phyloP scores from a whole-genome alignment of 2,329 filamentous ascomycete genomes.

The Berkeleyomyces rouxiae region DNA sequence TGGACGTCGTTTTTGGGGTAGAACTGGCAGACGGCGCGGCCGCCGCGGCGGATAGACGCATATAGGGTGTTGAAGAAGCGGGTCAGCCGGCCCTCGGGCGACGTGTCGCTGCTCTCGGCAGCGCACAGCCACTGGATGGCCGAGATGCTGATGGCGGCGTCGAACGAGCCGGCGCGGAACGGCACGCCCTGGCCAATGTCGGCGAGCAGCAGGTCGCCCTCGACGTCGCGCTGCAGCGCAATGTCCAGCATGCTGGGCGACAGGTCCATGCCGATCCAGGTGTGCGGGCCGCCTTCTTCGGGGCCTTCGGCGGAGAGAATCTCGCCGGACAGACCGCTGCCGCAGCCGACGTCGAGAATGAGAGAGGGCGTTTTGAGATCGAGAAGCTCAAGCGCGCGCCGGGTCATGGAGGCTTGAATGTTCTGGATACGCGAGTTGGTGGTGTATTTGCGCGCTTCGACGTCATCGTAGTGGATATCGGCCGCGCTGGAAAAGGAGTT shows the following conservation, averaged over 20 bases:
- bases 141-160: conserved; percentile 85
- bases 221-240: conserved; percentile 76
- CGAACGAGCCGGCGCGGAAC: conserved; percentile 81
- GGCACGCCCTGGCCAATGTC: conserved; percentile 94
- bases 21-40: conserved; percentile 87
- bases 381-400: conserved; percentile 82
- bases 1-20: conserved; percentile 94
- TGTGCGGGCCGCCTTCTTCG: conserved; percentile 68
- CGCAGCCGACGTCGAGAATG: conserved; percentile 93
- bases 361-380: conserved; percentile 62
- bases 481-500: conserved; percentile 48
- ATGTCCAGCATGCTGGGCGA: conserved; percentile 93
- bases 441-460: conserved; percentile 92
- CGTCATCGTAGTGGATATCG: conserved; percentile 94
- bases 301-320: conserved; percentile 61
- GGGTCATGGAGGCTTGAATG: conserved; percentile 89
- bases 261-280: conserved; percentile 96
- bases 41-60: conserved; percentile 64
- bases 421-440: conserved; percentile 89
- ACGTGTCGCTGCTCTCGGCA: conserved; percentile 75
- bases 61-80: conserved; percentile 92
- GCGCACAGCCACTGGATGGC: conserved; percentile 99
- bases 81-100: conserved; percentile 56
- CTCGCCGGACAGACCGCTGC: conserved; percentile 83
- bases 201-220: conserved; percentile 83